Conservation (phyloP, 495 filamentous ascomycete species). For the Aeminium ludgeri region DNA sequence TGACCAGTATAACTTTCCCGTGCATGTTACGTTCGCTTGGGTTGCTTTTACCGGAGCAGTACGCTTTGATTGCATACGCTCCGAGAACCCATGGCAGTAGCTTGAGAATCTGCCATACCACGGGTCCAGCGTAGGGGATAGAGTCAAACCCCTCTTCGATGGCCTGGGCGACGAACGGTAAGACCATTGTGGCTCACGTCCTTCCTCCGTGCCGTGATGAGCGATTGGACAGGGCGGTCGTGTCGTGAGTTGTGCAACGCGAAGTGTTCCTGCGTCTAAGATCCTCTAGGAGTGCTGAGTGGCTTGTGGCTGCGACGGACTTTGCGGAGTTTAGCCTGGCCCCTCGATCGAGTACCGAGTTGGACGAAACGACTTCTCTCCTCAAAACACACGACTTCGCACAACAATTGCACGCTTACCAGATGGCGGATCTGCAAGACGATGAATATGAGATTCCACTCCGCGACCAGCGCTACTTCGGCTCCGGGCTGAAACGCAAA, state of each 20-base stretch:
- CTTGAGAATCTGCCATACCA: constrained; percentile 31
- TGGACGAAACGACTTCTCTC: too few relatives aligned
- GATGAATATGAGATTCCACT: constrained; percentile 52
- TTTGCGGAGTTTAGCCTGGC: too few relatives aligned
- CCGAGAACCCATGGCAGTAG: constrained; percentile 38
- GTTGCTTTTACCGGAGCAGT: constrained; percentile 59
- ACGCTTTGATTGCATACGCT: constrained; percentile 56
- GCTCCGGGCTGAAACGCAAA: constrained; percentile 58
- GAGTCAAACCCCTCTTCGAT: constrained; percentile 45
- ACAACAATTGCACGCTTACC: too few relatives aligned
- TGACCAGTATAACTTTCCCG: constrained; percentile 82
- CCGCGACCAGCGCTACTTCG: constrained; percentile 60
- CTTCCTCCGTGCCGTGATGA: too few relatives aligned
- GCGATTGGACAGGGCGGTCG: too few relatives aligned
- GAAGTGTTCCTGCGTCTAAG: too few relatives aligned
- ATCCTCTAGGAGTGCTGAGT: too few relatives aligned
- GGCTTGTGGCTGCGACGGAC: too few relatives aligned
- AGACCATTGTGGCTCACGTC: constrained; percentile 44
- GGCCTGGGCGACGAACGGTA: constrained; percentile 49
- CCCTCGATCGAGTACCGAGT: too few relatives aligned
- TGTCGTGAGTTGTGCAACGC: too few relatives aligned
- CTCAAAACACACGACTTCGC: too few relatives aligned
- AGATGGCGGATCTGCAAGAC: constrained; percentile 17
- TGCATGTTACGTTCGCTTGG: constrained; percentile 73
- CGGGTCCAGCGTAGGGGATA: constrained; percentile 45